Conservation (phyloP, 2,329 filamentous ascomycete genomes). For the Pyrenophora tritici-repentis region DNA sequence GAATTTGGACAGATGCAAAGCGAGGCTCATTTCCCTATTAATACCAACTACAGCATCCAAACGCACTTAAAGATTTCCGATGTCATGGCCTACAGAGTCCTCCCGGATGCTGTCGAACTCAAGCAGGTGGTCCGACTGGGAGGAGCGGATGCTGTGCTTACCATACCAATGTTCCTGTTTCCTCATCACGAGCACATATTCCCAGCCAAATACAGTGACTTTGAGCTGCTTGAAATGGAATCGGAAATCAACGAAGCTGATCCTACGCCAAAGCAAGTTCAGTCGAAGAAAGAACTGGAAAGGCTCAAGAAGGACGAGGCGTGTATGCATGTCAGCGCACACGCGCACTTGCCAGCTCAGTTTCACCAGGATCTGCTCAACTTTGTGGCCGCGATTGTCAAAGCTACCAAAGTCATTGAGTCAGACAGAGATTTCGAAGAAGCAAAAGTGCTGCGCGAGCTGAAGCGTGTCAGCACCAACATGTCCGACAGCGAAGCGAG, state of each 20-base stretch:
- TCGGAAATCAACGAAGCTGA: constrained; percentile 50
- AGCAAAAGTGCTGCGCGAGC: constrained; percentile 32
- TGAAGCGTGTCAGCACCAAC: constrained; percentile 34
- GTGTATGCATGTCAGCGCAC: constrained; percentile 54
- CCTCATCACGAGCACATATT: constrained; percentile 62
- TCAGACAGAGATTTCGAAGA: constrained; percentile 55
- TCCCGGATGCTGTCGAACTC: constrained; percentile 50
- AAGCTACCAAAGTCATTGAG: constrained; percentile 62
- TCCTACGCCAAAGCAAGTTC: constrained; percentile 51
- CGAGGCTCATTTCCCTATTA: constrained; percentile 55
- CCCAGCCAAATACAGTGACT: constrained; percentile 48
- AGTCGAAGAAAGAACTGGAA: constrained; percentile 49
- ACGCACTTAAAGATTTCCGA: constrained; percentile 53
- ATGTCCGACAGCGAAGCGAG: constrained; percentile 29
- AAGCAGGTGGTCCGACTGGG: constrained; percentile 57
- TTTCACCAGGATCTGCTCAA: constrained; percentile 60
- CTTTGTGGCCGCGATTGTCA: constrained; percentile 61
- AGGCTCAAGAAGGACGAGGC: constrained; percentile 55
- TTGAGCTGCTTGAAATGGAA: constrained; percentile 41
- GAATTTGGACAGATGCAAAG: constrained; percentile 54
- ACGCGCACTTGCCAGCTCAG: constrained; percentile 55
- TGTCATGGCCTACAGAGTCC: constrained; percentile 56
- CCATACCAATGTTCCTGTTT: constrained; percentile 56
- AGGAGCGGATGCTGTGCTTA: constrained; percentile 57
- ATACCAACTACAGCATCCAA: constrained; percentile 55